Evolutionary conservation across 1,139 yeast species (phyloP).

Genomic region (Pichia sp.): DNA sequence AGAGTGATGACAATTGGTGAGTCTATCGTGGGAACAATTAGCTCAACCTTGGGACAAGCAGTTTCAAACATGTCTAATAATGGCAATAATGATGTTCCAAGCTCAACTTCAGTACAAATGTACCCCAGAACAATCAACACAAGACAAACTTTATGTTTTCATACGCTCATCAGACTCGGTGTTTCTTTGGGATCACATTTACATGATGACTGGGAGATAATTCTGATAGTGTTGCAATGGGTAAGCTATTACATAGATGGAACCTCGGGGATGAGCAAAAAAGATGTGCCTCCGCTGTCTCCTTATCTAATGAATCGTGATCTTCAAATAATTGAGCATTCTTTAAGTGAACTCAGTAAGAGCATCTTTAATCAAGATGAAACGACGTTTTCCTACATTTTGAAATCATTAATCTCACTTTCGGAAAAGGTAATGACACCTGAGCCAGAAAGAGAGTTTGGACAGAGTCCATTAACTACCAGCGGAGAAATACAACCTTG

Average conservation of each 20-base stretch:
- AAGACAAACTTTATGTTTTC: constrained; percentile 67
- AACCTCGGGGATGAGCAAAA: constrained; percentile 42
- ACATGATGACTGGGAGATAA: constrained; percentile 61
- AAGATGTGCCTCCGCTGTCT: constrained; percentile 36
- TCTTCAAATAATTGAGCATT: constrained; percentile 46
- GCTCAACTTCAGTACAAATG: constrained; percentile 19
- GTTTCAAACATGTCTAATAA: constrained; percentile 28
- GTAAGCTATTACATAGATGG: constrained; percentile 59
- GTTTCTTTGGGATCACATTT: constrained; percentile 73
- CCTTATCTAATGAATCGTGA: constrained; percentile 42
- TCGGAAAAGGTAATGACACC: constrained; percentile 31
- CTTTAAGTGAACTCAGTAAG: constrained; percentile 57
- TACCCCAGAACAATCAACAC: constrained; percentile 49
- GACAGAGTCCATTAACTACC: constrained; percentile 21
- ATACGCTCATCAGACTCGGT: constrained; percentile 75
- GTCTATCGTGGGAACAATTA: constrained; percentile 56
- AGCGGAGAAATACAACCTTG: constrained; percentile 32
- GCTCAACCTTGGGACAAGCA: constrained; percentile 37
- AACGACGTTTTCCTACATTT: constrained; percentile 44
- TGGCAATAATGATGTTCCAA: not conserved
- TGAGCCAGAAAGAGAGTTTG: constrained; percentile 11
- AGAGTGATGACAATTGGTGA: constrained; percentile 52
- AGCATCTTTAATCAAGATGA: constrained; percentile 53
- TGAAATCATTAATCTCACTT: constrained; percentile 43
- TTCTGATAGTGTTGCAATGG: constrained; percentile 76